These are phyloP conservation scores for Aureobasidium pullulans DNA, from an alignment of 2,329 filamentous ascomycete genomes.

Conservation along the genomic window DNA sequence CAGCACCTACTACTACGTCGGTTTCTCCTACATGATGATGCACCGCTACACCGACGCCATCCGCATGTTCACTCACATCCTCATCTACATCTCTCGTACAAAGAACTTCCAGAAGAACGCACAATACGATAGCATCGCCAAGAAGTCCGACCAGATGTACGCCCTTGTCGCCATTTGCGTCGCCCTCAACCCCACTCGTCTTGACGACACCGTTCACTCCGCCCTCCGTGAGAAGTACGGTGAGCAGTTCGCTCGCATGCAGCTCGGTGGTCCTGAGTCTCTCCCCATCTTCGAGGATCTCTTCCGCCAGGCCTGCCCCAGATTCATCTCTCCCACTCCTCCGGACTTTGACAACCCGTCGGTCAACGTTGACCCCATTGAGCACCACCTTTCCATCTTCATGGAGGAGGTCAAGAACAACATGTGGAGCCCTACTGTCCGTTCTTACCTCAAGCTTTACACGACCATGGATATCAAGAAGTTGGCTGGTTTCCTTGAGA, in stretches of 20 bases:
- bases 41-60: conserved; percentile 98
- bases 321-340: conserved; percentile 96
- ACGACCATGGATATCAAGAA: conserved; percentile 99
- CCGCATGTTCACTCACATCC: conserved; percentile 99
- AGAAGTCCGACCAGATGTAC: conserved; percentile 99
- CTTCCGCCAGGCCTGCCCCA: conserved; percentile 95
- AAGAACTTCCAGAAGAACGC: conserved; percentile 99
- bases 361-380: conserved; percentile 90
- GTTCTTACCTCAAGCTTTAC: conserved; percentile 98
- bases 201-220: conserved; percentile 98
- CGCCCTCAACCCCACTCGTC: conserved; percentile 90
- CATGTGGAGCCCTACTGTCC: conserved; percentile 95
- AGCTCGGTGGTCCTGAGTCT: conserved; percentile 89
- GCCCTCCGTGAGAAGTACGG: conserved; percentile 98
- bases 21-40: conserved; percentile 99
- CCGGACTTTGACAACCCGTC: conserved; percentile 97
- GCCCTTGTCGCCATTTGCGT: conserved; percentile 98
- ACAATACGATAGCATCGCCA: conserved; percentile 96
- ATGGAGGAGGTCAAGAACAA: conserved; percentile 99
- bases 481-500: conserved; percentile 92
- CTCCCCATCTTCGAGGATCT: conserved; percentile 97
- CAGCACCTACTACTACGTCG: conserved; percentile 99
- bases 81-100: conserved; percentile 95
- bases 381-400: conserved; percentile 95
- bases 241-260: conserved; percentile 93